Evolutionary conservation across 139 green algal genomes (phyloP).

Genomic region (Micractinium conductrix): DNA sequence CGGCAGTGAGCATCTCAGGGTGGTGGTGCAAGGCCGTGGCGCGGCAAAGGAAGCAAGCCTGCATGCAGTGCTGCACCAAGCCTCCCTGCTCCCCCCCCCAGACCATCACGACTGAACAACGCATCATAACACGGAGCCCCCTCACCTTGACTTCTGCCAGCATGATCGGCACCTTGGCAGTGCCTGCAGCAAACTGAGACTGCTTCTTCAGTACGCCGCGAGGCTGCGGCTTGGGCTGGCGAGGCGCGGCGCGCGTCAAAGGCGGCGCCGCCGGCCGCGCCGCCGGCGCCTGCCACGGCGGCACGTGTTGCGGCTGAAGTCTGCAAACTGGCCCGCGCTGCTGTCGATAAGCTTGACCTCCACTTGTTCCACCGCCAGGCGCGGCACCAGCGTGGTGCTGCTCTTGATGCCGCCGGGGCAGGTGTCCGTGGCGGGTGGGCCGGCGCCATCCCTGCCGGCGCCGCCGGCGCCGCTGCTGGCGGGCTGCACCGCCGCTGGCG

Average conservation of each 20-base stretch:
- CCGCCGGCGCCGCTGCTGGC: not conserved
- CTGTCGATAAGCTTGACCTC: slow-evolving; percentile 27
- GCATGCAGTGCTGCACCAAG: not conserved
- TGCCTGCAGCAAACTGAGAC: slow-evolving; percentile 39
- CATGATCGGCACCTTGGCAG: slow-evolving; percentile 40
- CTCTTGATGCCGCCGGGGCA: not conserved
- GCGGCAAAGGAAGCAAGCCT: not conserved
- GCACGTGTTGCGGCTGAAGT: slow-evolving; percentile 10
- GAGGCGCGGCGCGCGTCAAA: no score
- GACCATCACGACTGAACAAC: no score
- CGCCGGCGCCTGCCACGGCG: not conserved
- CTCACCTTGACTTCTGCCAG: slow-evolving; percentile 42
- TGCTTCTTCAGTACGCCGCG: slow-evolving; percentile 37
- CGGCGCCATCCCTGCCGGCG: not conserved
- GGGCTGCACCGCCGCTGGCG: not conserved
- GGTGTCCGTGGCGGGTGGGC: no score
- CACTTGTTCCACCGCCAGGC: slow-evolving; percentile 13
- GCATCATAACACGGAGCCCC: no score
- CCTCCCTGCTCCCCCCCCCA: no score
- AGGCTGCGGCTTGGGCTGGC: not conserved
- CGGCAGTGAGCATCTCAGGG: no score
- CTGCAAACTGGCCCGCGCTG: slow-evolving; percentile 21
- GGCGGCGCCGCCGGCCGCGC: not conserved
- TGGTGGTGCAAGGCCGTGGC: not conserved
- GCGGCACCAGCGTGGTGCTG: slow-evolving; percentile 1